Conservation (phyloP, 192 early-diverging fungal genomes). For the Backusella luteola region DNA sequence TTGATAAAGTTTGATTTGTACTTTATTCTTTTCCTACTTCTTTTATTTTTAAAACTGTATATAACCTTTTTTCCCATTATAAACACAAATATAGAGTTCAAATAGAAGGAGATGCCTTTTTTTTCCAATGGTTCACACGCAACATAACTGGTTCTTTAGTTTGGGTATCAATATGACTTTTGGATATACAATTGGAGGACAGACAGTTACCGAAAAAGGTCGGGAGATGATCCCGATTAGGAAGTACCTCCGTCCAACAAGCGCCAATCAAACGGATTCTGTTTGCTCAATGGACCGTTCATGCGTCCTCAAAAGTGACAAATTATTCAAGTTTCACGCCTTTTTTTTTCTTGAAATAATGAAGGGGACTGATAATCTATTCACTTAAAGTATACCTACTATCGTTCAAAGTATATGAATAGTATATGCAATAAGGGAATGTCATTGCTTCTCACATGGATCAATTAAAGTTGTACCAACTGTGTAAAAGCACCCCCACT, state of each 20-base stretch:
- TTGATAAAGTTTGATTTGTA: neutral
- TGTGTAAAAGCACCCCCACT: neutral
- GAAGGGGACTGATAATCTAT: neutral
- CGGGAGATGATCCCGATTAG: constrained; percentile 1
- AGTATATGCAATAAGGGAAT: neutral
- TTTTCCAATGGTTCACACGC: neutral
- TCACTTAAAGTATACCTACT: neutral
- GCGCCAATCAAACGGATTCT: neutral
- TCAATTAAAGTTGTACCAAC: neutral
- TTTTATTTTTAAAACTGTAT: neutral
- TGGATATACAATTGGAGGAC: constrained; percentile 4
- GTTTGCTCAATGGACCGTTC: neutral
- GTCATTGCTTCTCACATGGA: neutral
- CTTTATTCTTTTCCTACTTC: neutral
- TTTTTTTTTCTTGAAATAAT: neutral
- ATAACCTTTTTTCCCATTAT: neutral
- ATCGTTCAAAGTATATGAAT: no score
- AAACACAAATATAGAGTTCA: constrained; percentile 1
- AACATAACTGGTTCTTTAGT: neutral
- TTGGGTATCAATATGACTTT: neutral
- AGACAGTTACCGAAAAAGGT: constrained; percentile 2
- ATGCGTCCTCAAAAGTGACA: neutral
- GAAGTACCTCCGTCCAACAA: neutral
- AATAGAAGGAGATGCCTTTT: neutral
- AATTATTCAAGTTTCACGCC: neutral